Percentiles rank a stretch among this genome's conserved stretches.
These are phyloP conservation scores for Torrubiella hemipterigena DNA, from an alignment of 2,329 filamentous ascomycete genomes.

Conservation along the genomic window DNA sequence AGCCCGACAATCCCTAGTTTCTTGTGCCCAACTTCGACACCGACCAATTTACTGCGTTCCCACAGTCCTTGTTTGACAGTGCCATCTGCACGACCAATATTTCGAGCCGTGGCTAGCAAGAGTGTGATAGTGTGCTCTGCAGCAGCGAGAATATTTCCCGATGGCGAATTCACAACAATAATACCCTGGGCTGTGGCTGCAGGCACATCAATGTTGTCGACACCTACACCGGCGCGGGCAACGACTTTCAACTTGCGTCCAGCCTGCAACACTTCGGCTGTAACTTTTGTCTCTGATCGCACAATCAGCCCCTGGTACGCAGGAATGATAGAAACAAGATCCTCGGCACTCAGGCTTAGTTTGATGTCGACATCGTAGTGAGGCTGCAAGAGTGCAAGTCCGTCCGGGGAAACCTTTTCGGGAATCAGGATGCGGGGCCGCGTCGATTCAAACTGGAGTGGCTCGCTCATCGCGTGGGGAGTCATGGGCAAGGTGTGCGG, in stretches of 20 bases:
- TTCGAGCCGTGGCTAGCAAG: conserved; percentile 61
- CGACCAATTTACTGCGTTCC: conserved; percentile 64
- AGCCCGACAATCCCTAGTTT: conserved; percentile 65
- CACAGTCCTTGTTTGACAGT: conserved; percentile 60
- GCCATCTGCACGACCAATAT: conserved; percentile 59
- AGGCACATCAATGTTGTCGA: conserved; percentile 70
- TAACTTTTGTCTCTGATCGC: conserved; percentile 73
- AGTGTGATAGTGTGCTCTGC: conserved; percentile 69
- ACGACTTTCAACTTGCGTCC: conserved; percentile 64
- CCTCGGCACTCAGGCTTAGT: conserved; percentile 46
- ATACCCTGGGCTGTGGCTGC: conserved; percentile 62
- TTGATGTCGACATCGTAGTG: conserved; percentile 60
- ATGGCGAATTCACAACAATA: conserved; percentile 69
- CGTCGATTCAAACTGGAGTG: conserved; percentile 4
- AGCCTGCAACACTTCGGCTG: conserved; percentile 50
- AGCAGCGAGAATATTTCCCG: conserved; percentile 70
- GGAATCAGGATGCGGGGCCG: conserved; percentile 53
- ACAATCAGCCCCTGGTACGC: conserved; percentile 68
- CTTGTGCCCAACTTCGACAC: conserved; percentile 68
- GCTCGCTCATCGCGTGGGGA: conserved; percentile 6
- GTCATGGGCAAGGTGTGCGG: conserved; percentile 10
- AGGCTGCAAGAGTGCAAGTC: conserved; percentile 53
- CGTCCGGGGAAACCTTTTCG: conserved; percentile 72
- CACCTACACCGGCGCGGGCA: conserved; percentile 68
- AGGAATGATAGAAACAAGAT: conserved; percentile 55